Base-by-base conservation (phyloP, 1,284 basidiomycete species). In the Pulveroboletus sp. region DNA sequence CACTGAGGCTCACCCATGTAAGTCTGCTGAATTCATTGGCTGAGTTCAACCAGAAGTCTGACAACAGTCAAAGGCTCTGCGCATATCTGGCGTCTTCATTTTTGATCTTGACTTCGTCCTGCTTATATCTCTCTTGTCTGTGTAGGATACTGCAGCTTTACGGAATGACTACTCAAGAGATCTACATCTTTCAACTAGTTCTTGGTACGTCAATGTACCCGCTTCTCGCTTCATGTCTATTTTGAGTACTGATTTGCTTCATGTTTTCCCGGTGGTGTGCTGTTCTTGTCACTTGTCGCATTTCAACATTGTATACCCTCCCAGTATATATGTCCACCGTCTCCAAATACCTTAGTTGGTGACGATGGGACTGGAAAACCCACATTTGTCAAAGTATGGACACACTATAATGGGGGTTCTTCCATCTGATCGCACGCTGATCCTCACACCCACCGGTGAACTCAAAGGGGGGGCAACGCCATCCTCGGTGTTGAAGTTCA, bases 391-490 rank as follows among this genome's bases (percentile, higher is more conserved):
- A 97, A 97, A 85, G 92, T 92, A 70, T 49, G 60, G 80, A 64
- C 53, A 40, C 57, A 48, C 52, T 54, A 52, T 58, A 53, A 62
- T 59, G 61, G 55, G 28, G 52, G 59, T 60, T 52, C 61, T 59
- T 65, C 52, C 52, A 57, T 59, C 59, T 68, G 80, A 87, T 87
- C 81, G 77, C 68, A 69, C 76, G 59, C 79, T 87, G 84, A 89
- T 87, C 77, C 69, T 52, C 38, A 49, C 49, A 47, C 57, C 66
- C 65, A 98, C 96, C 65, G 95, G 93, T 75, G 97, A 99, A 86
- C 99, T 99, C 77, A 97, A 99, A 82, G 99, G n/a, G n/a, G n/a
- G n/a, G n/a, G n/a, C n/a, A n/a, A n/a, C n/a, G 96, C 96, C 70
- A 99, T 97, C 57, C 92, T 99, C 63, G 96, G 97, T 87, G 96